Base-by-base conservation (phyloP, 148 eudicot species). In the Camellia japonica region DNA sequence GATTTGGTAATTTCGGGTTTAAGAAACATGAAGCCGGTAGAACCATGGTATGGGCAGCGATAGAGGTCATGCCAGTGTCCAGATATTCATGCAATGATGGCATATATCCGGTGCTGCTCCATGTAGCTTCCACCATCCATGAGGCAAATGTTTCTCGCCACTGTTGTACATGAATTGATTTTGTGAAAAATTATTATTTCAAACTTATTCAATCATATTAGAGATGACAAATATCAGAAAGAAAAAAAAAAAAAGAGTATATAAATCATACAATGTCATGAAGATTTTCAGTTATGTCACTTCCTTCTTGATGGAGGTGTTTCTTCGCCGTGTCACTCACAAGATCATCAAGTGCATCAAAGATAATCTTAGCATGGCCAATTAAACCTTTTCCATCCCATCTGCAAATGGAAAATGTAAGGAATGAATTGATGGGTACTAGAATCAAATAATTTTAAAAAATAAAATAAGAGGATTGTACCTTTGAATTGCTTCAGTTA, bases 61-160 rank as follows among this genome's bases (percentile, higher is more conserved):
- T 79, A 0, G 90, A 89, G 16, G 46, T 82, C 88, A 82, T 80
- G 64, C 90, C 90, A 0, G 80, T 82, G 61, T 73, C 54, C 4
- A 87, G 75, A 72, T 87, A 87, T 23, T 88, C 83, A 1, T 65
- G 83, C 79, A 79, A 71, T 42, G 87, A 75, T n/a, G 91, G 90
- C 46, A 80, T 60, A 61, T 85, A 19, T 0, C 85, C 87, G 7
- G 20, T 81, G 62, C 56, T 80, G 72, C 88, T 87, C 91, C 90
- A 87, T 49, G 63, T 82, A 46, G 84, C 81, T 79, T 89, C 91
- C 38, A 66, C 76, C 78, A 89, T 72, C 90, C 90, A 89, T 46
- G 88, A 64, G 12, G 0, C 61, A 76, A 89, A 82, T 51, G 85
- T 82, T 79, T 82, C 90, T 3, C 18, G 7, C 91, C 91, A 87